phyloP scores from a whole-genome alignment of 352 stramenopile species.

The Globisporangium cederbergense region DNA sequence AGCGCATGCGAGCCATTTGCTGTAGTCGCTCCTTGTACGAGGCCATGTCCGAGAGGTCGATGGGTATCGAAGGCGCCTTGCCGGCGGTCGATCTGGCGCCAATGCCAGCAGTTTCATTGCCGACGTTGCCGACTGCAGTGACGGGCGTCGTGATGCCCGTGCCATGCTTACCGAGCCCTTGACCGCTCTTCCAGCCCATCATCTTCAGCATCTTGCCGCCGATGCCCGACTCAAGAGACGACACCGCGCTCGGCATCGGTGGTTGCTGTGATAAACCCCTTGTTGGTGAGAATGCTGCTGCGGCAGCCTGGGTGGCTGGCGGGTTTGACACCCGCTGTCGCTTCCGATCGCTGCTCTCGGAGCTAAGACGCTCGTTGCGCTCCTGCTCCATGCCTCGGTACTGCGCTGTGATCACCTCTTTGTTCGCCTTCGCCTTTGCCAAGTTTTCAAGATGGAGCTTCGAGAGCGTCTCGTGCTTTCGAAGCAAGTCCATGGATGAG shows the following conservation, averaged over 20 bases:
- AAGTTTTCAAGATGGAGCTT: slow-evolving; percentile 76
- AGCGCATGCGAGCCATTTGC: slow-evolving; percentile 54
- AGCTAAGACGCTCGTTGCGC: slow-evolving; percentile 10
- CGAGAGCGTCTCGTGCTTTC: slow-evolving; percentile 77
- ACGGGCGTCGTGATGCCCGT: slow-evolving; percentile 77
- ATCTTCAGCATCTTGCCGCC: slow-evolving; percentile 86
- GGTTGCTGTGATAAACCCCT: neutral
- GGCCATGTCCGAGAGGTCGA: slow-evolving; percentile 45
- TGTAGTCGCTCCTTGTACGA: slow-evolving; percentile 67
- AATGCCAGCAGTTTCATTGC: slow-evolving; percentile 50
- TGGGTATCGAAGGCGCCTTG: slow-evolving; percentile 17
- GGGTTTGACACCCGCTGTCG: slow-evolving; percentile 10
- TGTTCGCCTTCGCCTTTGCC: slow-evolving; percentile 72
- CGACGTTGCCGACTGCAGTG: slow-evolving; percentile 32
- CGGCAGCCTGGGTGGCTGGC: neutral
- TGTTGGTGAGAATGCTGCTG: neutral
- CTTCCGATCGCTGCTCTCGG: slow-evolving; percentile 16
- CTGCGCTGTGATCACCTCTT: slow-evolving; percentile 54
- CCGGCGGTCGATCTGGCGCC: slow-evolving; percentile 28
- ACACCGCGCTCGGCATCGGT: slow-evolving; percentile 11
- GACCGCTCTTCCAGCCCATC: slow-evolving; percentile 85
- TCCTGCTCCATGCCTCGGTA: slow-evolving; percentile 61
- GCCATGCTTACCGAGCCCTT: slow-evolving; percentile 77
- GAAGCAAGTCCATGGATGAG: slow-evolving; percentile 60
- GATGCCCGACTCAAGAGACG: slow-evolving; percentile 54